Conservation (phyloP, 1,284 basidiomycete genomes). For the Vanrija humicola region DNA sequence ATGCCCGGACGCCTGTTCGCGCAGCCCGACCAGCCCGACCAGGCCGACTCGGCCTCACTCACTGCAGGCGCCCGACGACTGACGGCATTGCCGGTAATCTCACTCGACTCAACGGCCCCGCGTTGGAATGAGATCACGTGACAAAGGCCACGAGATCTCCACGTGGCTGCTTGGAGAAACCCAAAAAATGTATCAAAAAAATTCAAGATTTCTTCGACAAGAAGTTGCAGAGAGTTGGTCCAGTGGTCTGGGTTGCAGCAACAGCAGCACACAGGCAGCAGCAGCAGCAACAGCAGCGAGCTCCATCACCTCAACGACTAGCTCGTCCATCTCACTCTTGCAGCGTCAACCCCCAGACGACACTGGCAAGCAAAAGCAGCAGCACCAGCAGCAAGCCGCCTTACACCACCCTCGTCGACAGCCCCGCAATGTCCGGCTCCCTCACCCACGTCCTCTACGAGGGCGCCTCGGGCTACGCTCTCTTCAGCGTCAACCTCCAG, state of each 20-base stretch:
- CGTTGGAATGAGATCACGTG: too few relatives aligned
- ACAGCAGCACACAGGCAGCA: too few relatives aligned
- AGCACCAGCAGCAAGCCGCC: too few relatives aligned
- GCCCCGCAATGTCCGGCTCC: slow-evolving; percentile 47
- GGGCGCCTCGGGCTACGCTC: slow-evolving; percentile 88
- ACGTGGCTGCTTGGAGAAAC: background rate
- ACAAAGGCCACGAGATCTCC: too few relatives aligned
- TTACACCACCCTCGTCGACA: too few relatives aligned
- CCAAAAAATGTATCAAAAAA: background rate
- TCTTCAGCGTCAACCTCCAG: slow-evolving; percentile 83
- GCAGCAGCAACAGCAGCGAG: background rate
- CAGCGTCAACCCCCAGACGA: background rate
- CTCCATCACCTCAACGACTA: background rate
- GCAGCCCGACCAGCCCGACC: too few relatives aligned
- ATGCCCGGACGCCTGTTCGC: too few relatives aligned
- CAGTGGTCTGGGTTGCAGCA: background rate
- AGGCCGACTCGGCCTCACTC: too few relatives aligned
- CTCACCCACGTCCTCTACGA: slow-evolving; percentile 88
- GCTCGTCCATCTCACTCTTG: too few relatives aligned
- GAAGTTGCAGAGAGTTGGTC: background rate
- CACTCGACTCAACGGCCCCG: too few relatives aligned
- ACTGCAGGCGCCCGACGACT: too few relatives aligned
- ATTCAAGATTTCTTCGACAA: background rate
- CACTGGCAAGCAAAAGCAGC: background rate
- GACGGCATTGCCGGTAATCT: too few relatives aligned